Conservation (phyloP, 108 stramenopile species). For the Pseudonitzschia pungens region DNA sequence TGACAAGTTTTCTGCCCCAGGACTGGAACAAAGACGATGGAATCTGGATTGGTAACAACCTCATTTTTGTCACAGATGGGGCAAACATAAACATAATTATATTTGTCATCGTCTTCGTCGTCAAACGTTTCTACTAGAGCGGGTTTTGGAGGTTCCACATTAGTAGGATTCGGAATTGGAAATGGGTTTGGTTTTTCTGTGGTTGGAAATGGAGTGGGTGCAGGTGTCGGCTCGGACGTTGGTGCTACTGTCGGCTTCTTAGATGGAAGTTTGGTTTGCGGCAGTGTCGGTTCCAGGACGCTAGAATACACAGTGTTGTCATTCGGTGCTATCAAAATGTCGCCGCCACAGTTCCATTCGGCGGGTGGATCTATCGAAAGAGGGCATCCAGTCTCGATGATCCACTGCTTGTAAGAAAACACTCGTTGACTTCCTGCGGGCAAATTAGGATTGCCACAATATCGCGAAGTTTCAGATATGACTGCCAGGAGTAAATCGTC, state of each 20-base stretch:
- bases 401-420: constrained; percentile 24
- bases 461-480: not conserved
- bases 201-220: constrained; percentile 2
- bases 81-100: constrained; percentile 1
- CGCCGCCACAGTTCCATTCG: constrained; percentile 19
- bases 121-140: not conserved
- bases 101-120: not conserved
- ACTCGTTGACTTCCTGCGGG: constrained; percentile 12
- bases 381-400: constrained; percentile 15
- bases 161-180: not conserved
- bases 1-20: not conserved
- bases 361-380: constrained; percentile 15
- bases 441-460: constrained; percentile 15
- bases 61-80: constrained; percentile 7
- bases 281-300: not conserved
- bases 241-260: constrained; percentile 6
- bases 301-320: constrained; percentile 6
- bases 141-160: not conserved
- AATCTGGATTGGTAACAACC: not conserved
- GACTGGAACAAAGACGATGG: constrained; percentile 8
- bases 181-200: not conserved
- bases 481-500: constrained; percentile 31
- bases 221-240: not conserved
- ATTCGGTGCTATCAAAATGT: not conserved
- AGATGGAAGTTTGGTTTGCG: not conserved